These are phyloP conservation scores for Harrya chromipes DNA, from an alignment of 768 basidiomycete species.

Conservation along the genomic window DNA sequence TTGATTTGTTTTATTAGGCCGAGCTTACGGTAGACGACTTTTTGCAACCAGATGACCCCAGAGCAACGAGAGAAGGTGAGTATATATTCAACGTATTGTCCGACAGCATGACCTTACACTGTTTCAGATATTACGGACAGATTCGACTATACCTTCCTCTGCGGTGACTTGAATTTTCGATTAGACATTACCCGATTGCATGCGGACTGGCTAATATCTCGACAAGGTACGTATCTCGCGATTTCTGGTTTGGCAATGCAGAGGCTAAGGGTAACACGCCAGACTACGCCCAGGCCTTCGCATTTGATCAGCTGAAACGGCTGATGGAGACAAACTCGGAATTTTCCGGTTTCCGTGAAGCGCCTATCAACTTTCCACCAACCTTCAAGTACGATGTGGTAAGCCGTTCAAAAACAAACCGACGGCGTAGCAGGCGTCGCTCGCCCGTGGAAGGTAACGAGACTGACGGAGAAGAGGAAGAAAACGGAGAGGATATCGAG, in stretches of 20 bases:
- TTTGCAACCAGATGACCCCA: slow-evolving; percentile 58
- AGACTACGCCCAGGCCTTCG: slow-evolving; percentile 85
- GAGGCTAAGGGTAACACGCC: slow-evolving; percentile 8
- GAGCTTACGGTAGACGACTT: slow-evolving; percentile 82
- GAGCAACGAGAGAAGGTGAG: slow-evolving; percentile 68
- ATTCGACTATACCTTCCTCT: slow-evolving; percentile 87
- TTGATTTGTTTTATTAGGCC: slow-evolving; percentile 38
- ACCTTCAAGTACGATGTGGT: slow-evolving; percentile 92
- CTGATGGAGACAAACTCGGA: slow-evolving; percentile 68
- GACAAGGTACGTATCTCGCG: slow-evolving; percentile 51
- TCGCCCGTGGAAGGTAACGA: slow-evolving; percentile 39
- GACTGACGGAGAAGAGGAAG: slow-evolving; percentile 36
- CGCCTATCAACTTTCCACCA: slow-evolving; percentile 78
- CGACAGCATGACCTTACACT: slow-evolving; percentile 7
- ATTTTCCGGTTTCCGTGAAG: slow-evolving; percentile 81
- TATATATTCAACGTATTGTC: background rate
- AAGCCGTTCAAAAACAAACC: slow-evolving; percentile 47
- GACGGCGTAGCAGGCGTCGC: slow-evolving; percentile 33
- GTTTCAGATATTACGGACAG: slow-evolving; percentile 70
- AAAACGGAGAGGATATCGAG: slow-evolving; percentile 40
- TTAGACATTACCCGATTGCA: slow-evolving; percentile 86
- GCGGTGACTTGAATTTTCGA: slow-evolving; percentile 91
- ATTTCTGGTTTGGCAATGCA: background rate
- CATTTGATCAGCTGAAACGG: slow-evolving; percentile 83
- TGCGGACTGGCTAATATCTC: slow-evolving; percentile 90